Conservation (phyloP, 495 filamentous ascomycete genomes). For the Jackrogersella multiformis region DNA sequence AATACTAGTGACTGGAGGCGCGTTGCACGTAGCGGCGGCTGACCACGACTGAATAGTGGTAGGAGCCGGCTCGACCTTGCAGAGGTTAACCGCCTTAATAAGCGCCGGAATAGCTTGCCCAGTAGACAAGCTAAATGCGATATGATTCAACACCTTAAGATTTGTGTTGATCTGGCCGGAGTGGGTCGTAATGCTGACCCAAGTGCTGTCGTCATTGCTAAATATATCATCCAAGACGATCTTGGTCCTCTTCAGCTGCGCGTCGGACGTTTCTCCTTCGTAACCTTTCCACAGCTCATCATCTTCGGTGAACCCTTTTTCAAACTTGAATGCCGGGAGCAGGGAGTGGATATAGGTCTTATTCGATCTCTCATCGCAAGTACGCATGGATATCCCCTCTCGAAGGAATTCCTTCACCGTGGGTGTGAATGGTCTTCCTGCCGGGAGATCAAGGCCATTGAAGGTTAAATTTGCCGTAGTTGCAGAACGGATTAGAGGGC, state of each 20-base stretch:
- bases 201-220: constrained; percentile 63
- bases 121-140: constrained; percentile 67
- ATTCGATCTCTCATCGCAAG: constrained; percentile 73
- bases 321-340: constrained; percentile 69
- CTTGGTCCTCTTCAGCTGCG: constrained; percentile 64
- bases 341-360: constrained; percentile 62
- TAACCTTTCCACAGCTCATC: constrained; percentile 70
- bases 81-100: constrained; percentile 61
- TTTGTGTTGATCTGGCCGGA: constrained; percentile 70
- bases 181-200: constrained; percentile 74
- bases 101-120: constrained; percentile 77
- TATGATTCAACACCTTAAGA: constrained; percentile 66
- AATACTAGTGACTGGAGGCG: constrained; percentile 59
- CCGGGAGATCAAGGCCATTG: constrained; percentile 61
- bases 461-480: constrained; percentile 73
- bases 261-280: constrained; percentile 61
- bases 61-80: constrained; percentile 37
- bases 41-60: constrained; percentile 54
- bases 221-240: constrained; percentile 72
- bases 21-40: constrained; percentile 59
- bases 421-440: constrained; percentile 63
- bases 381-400: constrained; percentile 77
- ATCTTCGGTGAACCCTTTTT: constrained; percentile 67
- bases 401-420: constrained; percentile 74
- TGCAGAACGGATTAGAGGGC: constrained; percentile 70